Evolutionary conservation across 768 basidiomycete genomes (phyloP), one percentile per base, ranked within the genome.

Genomic region (Mycena vulgaris): DNA sequence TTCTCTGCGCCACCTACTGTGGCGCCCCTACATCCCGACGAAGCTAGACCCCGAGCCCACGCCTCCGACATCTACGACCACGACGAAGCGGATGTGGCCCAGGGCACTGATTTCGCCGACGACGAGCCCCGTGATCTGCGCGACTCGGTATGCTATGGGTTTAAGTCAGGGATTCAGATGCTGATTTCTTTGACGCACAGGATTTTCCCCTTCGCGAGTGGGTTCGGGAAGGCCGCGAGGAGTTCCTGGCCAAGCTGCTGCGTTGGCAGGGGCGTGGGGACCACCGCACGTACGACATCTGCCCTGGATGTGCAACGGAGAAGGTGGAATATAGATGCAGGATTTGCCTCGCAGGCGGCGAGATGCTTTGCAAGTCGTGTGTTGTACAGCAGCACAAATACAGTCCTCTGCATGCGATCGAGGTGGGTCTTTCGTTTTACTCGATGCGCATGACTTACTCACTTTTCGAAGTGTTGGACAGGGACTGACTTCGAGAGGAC

Each of bases 401-500:
- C 8, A 37, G 14, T 14, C 35, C 35, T 37, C 35, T 37, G 35
- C 42, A 42, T 42, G 42, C 21, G 9, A 17, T 42, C 42, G 16
- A 42, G 42, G 42, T 42, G 21, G 5, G 42, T 42, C 11, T 42
- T 5, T 42, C 5, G 16, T 8, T 8, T 21, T 42, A 42, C 21
- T 42, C n/a, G n/a, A 14, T 19, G 9, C 5, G 5, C 5, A 42
- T 37, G 35, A 37, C 14, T 37, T 17, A 42, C 5, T 21, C 21
- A 19, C 42, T 42, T 1, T 23, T 0, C 1, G 13, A 76, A 77
- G 35, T 60, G 30, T 72, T 68, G 72, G 61, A 60, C 45, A 31
- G 63, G 64, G 10, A 23, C 2, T 5, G 66, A 66, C 49, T 77
- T 75, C 52, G 33, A 51, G 37, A 23, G 30, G 5, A 56, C 31